Evolutionary conservation across 2,329 filamentous ascomycete genomes (phyloP), one percentile per base, ranked within the genome.

Genomic region (Nemania sp.): DNA sequence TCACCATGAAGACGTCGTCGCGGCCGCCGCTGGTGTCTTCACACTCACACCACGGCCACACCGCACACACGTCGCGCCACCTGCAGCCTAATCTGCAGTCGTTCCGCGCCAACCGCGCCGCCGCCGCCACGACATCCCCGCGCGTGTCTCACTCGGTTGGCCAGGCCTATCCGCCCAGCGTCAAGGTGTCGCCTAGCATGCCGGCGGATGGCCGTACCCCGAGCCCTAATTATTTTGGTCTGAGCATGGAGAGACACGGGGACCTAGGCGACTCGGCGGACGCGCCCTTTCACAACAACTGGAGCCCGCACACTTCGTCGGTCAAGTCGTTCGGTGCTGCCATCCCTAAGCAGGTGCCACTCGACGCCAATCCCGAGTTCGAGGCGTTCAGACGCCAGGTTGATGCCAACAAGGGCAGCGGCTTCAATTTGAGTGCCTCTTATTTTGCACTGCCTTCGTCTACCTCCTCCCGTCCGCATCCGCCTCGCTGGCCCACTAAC

Each of bases 211-310:
- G 66, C 14, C 75, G 78, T 57, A 73, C 80, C 1, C 75, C 84
- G 8, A 93, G 90, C 68, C 90, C 91, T 11, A 95, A 92, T 69
- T 96, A 96, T 72, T 96, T 96, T 69, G 89, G 89, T 51, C 82
- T 95, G 55, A 77, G 85, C 24, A 75, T 90, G 58, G 86, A 91
- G 54, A 63, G 82, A 17, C 72, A 75, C 40, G 77, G 73, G 50
- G 84, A 89, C 57, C 77, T 81, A 20, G 80, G 85, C 57, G 85
- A 86, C 48, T 87, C 86, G 2, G 81, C 79, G 4, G 77, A 78
- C 28, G 77, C 88, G 57, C 79, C 85, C 1, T 20, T 56, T 20
- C 83, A 83, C 52, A 83, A 84, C 60, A 89, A 89, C 70, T 93
- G 89, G 88, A 89, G 86, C 63, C 81, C 88, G 7, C 80, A 85